Evolutionary conservation across 371 early-diverging fungal species (phyloP).

Genomic region (Rhizomucor miehei): DNA sequence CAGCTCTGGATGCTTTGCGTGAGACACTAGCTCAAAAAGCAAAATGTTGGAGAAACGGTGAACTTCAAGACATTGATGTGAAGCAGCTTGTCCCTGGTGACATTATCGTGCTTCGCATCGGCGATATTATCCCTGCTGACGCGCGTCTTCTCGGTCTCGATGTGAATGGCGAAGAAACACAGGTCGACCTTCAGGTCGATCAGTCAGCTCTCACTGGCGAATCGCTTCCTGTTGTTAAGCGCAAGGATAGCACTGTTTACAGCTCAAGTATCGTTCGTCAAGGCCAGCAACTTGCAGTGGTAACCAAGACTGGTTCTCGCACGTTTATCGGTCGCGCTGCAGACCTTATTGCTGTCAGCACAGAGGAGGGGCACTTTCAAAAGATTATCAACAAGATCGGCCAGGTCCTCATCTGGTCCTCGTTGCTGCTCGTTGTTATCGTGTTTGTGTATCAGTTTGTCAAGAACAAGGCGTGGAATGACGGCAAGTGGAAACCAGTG

Average conservation of each 20-base stretch:
- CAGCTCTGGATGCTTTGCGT: constrained; percentile 87
- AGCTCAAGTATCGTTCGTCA: constrained; percentile 84
- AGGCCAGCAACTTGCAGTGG: constrained; percentile 84
- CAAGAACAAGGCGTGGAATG: constrained; percentile 11
- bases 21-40: constrained; percentile 84
- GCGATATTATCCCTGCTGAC: constrained; percentile 95
- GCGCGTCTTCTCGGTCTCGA: constrained; percentile 80
- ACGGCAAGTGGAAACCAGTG: constrained; percentile 38
- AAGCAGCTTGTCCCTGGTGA: constrained; percentile 83
- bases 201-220: constrained; percentile 96
- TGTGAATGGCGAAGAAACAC: constrained; percentile 73
- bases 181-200: constrained; percentile 81
- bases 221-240: constrained; percentile 80
- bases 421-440: constrained; percentile 73
- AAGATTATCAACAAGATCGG: constrained; percentile 83
- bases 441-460: constrained; percentile 72
- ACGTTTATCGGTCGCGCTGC: constrained; percentile 94
- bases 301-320: constrained; percentile 82
- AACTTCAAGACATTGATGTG: constrained; percentile 76
- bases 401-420: constrained; percentile 74
- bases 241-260: constrained; percentile 75
- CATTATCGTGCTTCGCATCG: constrained; percentile 82
- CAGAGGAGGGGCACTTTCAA: constrained; percentile 84
- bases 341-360: constrained; percentile 81
- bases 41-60: constrained; percentile 74